phyloP scores from a whole-genome alignment of 805 yeast genomes.

The Candida nanaspora region DNA sequence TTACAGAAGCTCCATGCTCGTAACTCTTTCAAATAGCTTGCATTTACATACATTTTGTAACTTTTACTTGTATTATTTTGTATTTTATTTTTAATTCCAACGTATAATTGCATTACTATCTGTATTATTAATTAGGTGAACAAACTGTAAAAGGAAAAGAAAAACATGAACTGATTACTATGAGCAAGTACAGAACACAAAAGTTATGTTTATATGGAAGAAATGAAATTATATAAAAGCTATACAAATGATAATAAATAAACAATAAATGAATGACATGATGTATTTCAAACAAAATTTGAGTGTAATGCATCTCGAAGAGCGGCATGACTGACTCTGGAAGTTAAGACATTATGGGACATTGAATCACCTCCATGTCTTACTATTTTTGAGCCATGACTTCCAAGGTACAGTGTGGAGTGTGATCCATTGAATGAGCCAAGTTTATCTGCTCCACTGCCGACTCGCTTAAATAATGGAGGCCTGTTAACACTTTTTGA shows the following conservation, averaged over 20 bases:
- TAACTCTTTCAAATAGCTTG: background rate
- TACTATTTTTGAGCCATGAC: conserved; percentile 32
- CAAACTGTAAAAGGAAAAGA: background rate
- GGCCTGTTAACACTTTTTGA: background rate
- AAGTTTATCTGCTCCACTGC: background rate
- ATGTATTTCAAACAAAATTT: conserved; percentile 13
- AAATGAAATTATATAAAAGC: too few species aligned
- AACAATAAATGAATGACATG: too few species aligned
- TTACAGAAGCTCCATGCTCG: background rate
- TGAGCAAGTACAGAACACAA: background rate
- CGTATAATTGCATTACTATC: too few species aligned
- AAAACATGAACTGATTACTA: background rate
- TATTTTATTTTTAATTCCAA: too few species aligned
- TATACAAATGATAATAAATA: too few species aligned
- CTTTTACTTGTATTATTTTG: too few species aligned
- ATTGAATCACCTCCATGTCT: conserved; percentile 37
- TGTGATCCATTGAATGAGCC: conserved; percentile 27
- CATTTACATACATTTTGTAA: background rate
- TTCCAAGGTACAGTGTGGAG: conserved; percentile 34
- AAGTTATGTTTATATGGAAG: too few species aligned
- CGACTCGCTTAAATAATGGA: conserved; percentile 1
- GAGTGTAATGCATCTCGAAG: conserved; percentile 36
- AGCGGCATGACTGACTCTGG: conserved; percentile 40
- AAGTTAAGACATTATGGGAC: conserved; percentile 27
- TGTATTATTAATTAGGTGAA: too few species aligned